These are phyloP conservation scores for Umbellularia californica DNA, from an alignment of 164 flowering plant genomes.

Conservation along the genomic window DNA sequence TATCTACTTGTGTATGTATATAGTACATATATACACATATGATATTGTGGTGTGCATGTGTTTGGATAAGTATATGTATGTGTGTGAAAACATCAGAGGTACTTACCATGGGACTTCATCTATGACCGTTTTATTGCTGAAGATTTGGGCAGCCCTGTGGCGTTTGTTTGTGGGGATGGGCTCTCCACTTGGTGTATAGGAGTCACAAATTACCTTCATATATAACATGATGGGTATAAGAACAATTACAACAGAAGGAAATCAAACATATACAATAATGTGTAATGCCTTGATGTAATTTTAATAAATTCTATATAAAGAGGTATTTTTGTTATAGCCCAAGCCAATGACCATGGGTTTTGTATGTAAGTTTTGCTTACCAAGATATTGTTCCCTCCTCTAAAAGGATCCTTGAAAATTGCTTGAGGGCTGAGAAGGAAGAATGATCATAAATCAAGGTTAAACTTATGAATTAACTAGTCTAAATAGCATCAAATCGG, in stretches of 20 bases:
- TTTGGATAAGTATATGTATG: not conserved
- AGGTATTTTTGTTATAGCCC: not conserved
- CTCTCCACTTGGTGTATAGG: conserved; percentile 91
- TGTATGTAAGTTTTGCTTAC: conserved; percentile 32
- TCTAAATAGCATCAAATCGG: not conserved
- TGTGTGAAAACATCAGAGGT: not conserved
- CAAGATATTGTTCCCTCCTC: conserved; percentile 94
- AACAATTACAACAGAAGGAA: not conserved
- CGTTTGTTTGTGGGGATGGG: conserved; percentile 98
- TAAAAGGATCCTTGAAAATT: conserved; percentile 92
- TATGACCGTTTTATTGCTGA: conserved; percentile 57
- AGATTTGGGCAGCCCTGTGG: conserved; percentile 78
- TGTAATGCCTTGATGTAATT: not conserved
- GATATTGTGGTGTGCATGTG: not conserved
- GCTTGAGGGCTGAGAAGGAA: conserved; percentile 76
- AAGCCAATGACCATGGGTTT: not conserved
- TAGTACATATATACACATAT: not conserved
- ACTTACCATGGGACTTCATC: conserved; percentile 86
- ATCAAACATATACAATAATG: not conserved
- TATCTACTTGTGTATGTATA: not conserved
- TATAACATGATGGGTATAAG: not conserved
- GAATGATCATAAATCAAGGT: not conserved
- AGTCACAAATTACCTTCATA: conserved; percentile 76
- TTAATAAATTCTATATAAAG: not conserved
- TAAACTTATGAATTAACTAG: not conserved